Evolutionary conservation across 106 monocot genomes (phyloP).

Genomic region (Platanthera guangdongensis): DNA sequence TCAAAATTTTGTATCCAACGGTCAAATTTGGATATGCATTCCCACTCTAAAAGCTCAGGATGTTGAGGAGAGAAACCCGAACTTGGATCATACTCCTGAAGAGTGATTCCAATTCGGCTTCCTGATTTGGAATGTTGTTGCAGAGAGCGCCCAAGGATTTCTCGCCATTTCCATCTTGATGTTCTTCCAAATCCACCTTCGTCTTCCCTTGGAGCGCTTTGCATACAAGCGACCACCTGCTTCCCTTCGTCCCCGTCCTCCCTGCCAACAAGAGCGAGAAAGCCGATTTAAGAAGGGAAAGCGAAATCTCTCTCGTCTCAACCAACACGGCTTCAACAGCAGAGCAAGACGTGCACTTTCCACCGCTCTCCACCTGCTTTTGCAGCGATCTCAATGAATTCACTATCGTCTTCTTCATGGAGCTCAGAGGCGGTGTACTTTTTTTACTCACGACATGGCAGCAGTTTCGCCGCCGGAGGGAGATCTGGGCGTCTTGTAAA

Average conservation of each 20-base stretch:
- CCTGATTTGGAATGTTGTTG: neutral
- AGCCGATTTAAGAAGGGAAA: neutral
- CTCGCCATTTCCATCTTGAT: neutral
- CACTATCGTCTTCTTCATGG: constrained; percentile 10
- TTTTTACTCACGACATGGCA: neutral
- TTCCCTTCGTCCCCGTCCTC: neutral
- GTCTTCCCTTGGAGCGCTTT: constrained; percentile 2
- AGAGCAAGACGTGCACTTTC: neutral
- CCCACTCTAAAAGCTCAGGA: constrained; percentile 4
- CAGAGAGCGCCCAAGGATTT: neutral
- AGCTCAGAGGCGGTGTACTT: neutral
- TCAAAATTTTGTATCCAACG: neutral
- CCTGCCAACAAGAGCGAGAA: neutral
- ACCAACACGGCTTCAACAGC: neutral
- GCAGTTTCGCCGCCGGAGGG: constrained; percentile 3
- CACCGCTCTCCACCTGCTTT: constrained; percentile 12
- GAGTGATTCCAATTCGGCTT: neutral
- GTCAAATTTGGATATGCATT: neutral
- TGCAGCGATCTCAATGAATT: constrained; percentile 8
- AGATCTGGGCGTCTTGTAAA: constrained; percentile 11
- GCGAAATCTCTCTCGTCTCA: constrained; percentile 7
- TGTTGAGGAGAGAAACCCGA: constrained; percentile 5
- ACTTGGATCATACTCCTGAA: constrained; percentile 1
- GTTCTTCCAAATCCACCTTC: neutral
- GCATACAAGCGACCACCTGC: neutral